Evolutionary conservation across 345 rosid species (phyloP).

Genomic region (Citrus hindsii): DNA sequence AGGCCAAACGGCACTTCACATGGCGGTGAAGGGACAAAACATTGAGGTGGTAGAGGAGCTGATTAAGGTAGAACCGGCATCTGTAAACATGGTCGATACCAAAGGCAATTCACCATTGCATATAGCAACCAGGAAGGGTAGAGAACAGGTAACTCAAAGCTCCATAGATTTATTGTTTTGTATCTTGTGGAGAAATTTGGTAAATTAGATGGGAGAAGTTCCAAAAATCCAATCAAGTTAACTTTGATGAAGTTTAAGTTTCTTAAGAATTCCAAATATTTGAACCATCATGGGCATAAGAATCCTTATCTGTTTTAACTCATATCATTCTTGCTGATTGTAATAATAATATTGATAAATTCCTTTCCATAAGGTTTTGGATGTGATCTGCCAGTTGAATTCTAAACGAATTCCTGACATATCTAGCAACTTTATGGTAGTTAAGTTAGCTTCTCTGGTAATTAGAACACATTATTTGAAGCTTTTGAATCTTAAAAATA

Average conservation of each 20-base stretch:
- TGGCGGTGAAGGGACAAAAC: conserved; percentile 89
- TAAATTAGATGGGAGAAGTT: background rate
- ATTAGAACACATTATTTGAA: background rate
- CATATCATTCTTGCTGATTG: background rate
- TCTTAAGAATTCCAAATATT: background rate
- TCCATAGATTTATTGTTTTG: background rate
- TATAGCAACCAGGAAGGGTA: conserved; percentile 77
- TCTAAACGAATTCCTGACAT: background rate
- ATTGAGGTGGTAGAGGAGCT: conserved; percentile 60
- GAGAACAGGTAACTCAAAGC: conserved; percentile 52
- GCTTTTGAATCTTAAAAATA: background rate
- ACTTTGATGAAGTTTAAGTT: background rate
- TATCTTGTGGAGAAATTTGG: background rate
- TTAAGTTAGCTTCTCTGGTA: background rate
- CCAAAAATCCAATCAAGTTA: background rate
- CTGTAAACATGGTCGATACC: conserved; percentile 60
- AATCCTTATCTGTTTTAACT: background rate
- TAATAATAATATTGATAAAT: background rate
- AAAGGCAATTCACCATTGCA: conserved; percentile 83
- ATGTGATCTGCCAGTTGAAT: conserved; percentile 3
- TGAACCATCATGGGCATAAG: background rate
- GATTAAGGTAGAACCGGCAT: conserved; percentile 56
- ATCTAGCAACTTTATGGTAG: background rate
- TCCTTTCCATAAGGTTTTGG: background rate
- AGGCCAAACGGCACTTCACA: conserved; percentile 95